Conservation (phyloP, 441 rosid species). For the Gossypium laxum region DNA sequence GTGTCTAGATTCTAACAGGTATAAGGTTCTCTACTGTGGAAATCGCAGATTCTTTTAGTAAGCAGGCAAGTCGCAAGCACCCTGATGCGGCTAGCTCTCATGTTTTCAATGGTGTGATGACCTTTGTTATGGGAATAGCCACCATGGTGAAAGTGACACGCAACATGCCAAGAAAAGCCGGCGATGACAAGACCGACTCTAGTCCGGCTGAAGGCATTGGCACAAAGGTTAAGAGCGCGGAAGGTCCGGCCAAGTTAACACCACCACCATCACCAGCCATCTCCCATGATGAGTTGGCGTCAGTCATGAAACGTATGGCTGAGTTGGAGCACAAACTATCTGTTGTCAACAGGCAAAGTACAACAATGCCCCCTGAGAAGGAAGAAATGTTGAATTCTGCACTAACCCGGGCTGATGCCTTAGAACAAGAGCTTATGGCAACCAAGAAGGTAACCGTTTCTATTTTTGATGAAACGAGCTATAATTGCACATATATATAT, state of each 20-base stretch:
- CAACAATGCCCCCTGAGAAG: slow-evolving; percentile 53
- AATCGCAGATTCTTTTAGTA: slow-evolving; percentile 29
- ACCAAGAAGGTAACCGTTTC: slow-evolving; percentile 50
- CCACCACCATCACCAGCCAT: slow-evolving; percentile 20
- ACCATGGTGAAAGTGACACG: slow-evolving; percentile 65
- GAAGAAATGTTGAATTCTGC: slow-evolving; percentile 69
- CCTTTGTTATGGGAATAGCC: slow-evolving; percentile 62
- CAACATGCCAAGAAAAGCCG: slow-evolving; percentile 53
- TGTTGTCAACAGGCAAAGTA: slow-evolving; percentile 35
- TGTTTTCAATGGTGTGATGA: slow-evolving; percentile 59
- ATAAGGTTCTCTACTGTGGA: slow-evolving; percentile 18
- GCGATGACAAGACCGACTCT: slow-evolving; percentile 48
- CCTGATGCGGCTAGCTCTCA: slow-evolving; percentile 38
- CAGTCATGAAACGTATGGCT: slow-evolving; percentile 56
- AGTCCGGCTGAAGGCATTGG: slow-evolving; percentile 31
- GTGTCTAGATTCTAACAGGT: neutral
- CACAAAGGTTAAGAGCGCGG: slow-evolving; percentile 20
- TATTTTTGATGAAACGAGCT: neutral
- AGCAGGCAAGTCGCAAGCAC: slow-evolving; percentile 23
- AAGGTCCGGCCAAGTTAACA: slow-evolving; percentile 17
- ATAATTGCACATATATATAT: no score
- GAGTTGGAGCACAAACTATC: slow-evolving; percentile 59
- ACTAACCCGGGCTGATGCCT: slow-evolving; percentile 39
- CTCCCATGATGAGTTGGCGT: slow-evolving; percentile 42
- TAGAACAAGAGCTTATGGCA: slow-evolving; percentile 66